Evolutionary conservation across 1,284 basidiomycete genomes (phyloP).

Genomic region (Melanopsichium pennsylvanicum): DNA sequence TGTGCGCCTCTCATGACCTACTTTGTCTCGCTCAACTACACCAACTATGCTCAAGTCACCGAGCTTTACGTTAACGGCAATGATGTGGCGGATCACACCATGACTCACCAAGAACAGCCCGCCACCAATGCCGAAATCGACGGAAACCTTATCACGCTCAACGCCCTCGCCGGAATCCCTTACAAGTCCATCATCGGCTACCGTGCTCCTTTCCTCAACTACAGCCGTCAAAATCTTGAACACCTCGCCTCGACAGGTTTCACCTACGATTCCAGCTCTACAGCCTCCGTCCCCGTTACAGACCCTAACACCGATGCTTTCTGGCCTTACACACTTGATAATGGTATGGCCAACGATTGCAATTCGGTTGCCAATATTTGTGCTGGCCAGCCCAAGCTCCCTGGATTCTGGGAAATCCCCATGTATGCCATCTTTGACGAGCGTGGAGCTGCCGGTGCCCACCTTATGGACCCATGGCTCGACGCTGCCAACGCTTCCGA

Average conservation of each 20-base stretch:
- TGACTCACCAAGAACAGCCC: conserved; percentile 77
- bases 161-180: conserved; percentile 80
- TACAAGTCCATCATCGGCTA: conserved; percentile 76
- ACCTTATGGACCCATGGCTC: conserved; percentile 85
- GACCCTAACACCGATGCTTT: conserved; percentile 75
- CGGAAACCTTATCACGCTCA: conserved; percentile 81
- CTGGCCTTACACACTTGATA: conserved; percentile 68
- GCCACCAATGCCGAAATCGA: conserved; percentile 72
- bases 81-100: conserved; percentile 86
- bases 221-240: conserved; percentile 73
- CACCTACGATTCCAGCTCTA: conserved; percentile 77
- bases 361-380: conserved; percentile 71
- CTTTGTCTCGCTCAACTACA: conserved; percentile 71
- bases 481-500: conserved; percentile 63
- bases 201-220: conserved; percentile 80
- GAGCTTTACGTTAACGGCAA: conserved; percentile 85
- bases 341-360: conserved; percentile 83
- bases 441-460: conserved; percentile 41
- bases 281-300: conserved; percentile 75
- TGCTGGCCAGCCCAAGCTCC: conserved; percentile 76
- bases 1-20: conserved; percentile 71
- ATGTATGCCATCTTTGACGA: conserved; percentile 56
- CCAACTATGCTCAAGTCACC: conserved; percentile 79
- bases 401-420: conserved; percentile 69
- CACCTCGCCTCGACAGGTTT: conserved; percentile 71